Percentiles rank a stretch among this genome's conserved stretches.
These are phyloP conservation scores for Pyrenopolyporus hunteri DNA, from an alignment of 495 filamentous ascomycete genomes.

Conservation along the genomic window DNA sequence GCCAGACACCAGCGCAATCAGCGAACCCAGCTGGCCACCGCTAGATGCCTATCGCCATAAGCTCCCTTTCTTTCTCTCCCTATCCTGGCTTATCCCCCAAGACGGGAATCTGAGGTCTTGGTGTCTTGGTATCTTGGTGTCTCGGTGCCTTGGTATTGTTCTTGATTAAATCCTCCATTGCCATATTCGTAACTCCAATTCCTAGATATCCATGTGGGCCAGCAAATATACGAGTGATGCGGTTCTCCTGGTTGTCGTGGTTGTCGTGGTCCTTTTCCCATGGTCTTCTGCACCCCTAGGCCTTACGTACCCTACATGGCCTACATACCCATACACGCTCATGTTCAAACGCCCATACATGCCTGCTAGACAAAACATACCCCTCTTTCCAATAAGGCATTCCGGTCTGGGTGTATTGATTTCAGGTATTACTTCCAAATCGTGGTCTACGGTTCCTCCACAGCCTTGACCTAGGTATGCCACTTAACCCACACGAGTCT, in stretches of 20 bases:
- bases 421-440: conserved; percentile 31
- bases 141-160: conserved; percentile 21
- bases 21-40: conserved; percentile 17
- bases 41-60: too few relatives aligned
- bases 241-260: too few relatives aligned
- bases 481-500: conserved; percentile 28
- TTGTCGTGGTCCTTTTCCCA: too few relatives aligned
- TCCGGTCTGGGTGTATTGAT: conserved; percentile 26
- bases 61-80: too few relatives aligned
- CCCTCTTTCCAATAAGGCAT: conserved; percentile 34
- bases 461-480: conserved; percentile 37
- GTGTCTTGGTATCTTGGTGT: too few relatives aligned
- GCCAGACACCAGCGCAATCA: conserved; percentile 19
- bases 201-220: conserved; percentile 32
- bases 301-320: too few relatives aligned
- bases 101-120: too few relatives aligned
- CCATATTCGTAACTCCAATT: conserved; percentile 25
- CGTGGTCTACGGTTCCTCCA: conserved; percentile 15
- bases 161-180: conserved; percentile 28
- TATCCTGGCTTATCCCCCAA: conserved; percentile 21
- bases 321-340: too few relatives aligned
- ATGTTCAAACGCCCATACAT: too few relatives aligned
- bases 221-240: conserved; percentile 33
- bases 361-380: conserved; percentile 24
- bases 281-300: conserved; percentile 30